phyloP scores from a whole-genome alignment of 441 rosid species.

The Croton laevigatus region DNA sequence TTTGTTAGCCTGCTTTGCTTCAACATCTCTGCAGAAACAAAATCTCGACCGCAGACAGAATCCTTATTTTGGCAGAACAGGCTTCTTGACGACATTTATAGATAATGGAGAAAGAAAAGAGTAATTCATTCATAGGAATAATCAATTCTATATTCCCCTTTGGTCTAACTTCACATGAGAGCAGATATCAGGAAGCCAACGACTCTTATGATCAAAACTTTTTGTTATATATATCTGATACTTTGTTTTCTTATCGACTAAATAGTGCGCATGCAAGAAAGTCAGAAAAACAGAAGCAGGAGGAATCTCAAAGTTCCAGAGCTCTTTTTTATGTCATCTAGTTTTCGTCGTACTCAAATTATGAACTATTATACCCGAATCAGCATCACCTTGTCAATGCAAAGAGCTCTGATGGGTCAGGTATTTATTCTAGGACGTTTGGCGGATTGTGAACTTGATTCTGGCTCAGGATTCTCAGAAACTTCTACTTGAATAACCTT shows the following conservation, averaged over 20 bases:
- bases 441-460: constrained; percentile 33
- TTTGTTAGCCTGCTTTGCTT: neutral
- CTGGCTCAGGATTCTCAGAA: constrained; percentile 28
- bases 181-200: constrained; percentile 11
- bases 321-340: constrained; percentile 26
- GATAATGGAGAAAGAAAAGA: constrained; percentile 1
- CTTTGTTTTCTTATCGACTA: constrained; percentile 15
- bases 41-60: neutral
- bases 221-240: constrained; percentile 13
- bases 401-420: constrained; percentile 22
- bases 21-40: neutral
- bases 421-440: constrained; percentile 49
- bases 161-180: neutral
- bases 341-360: constrained; percentile 22
- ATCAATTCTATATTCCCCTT: constrained; percentile 8
- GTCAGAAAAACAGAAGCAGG: constrained; percentile 12
- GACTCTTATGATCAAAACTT: constrained; percentile 19
- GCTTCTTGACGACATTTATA: neutral
- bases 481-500: constrained; percentile 27
- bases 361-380: constrained; percentile 17
- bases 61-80: neutral
- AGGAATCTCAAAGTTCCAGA: constrained; percentile 20
- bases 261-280: constrained; percentile 14
- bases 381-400: constrained; percentile 18
- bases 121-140: neutral